Conservation (phyloP, 306 rosid species). For the Mimosa pudica region DNA sequence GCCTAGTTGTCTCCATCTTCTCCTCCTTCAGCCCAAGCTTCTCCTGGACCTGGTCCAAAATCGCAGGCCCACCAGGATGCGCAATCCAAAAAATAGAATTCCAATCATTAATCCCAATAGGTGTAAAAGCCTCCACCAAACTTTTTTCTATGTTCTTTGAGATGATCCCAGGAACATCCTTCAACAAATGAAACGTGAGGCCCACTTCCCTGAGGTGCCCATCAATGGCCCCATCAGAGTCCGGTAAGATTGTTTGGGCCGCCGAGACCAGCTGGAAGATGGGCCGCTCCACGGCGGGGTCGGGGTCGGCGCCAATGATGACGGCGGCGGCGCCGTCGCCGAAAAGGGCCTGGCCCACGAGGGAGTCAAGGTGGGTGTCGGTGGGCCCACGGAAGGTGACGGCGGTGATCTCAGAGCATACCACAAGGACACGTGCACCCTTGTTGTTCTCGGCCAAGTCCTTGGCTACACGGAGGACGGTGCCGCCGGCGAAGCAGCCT, state of each 20-base stretch:
- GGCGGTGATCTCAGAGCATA: conserved; percentile 68
- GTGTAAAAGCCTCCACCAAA: conserved; percentile 48
- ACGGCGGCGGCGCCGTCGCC: conserved; percentile 61
- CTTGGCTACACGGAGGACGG: conserved; percentile 65
- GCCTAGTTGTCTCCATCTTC: conserved; percentile 43
- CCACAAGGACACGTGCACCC: conserved; percentile 58
- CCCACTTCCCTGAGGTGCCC: conserved; percentile 63
- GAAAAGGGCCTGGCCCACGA: conserved; percentile 63
- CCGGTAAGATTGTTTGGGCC: conserved; percentile 54
- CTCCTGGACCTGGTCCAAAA: conserved; percentile 58
- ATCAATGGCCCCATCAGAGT: conserved; percentile 60
- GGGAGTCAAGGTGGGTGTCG: conserved; percentile 52
- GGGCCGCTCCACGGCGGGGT: conserved; percentile 38
- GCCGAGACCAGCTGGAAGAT: conserved; percentile 50
- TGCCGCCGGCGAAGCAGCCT: conserved; percentile 73
- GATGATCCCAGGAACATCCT: conserved; percentile 60
- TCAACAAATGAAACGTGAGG: conserved; percentile 53
- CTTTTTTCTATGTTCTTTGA: conserved; percentile 66
- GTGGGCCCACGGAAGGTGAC: conserved; percentile 69
- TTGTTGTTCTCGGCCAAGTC: conserved; percentile 67
- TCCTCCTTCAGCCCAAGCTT: conserved; percentile 52
- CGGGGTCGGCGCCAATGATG: conserved; percentile 56
- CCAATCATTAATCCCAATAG: conserved; percentile 59
- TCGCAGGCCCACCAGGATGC: conserved; percentile 72
- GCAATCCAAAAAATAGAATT: conserved; percentile 66